Evolutionary conservation across 192 early-diverging fungal species (phyloP).

Genomic region (Thoreauomyces humboldtii): DNA sequence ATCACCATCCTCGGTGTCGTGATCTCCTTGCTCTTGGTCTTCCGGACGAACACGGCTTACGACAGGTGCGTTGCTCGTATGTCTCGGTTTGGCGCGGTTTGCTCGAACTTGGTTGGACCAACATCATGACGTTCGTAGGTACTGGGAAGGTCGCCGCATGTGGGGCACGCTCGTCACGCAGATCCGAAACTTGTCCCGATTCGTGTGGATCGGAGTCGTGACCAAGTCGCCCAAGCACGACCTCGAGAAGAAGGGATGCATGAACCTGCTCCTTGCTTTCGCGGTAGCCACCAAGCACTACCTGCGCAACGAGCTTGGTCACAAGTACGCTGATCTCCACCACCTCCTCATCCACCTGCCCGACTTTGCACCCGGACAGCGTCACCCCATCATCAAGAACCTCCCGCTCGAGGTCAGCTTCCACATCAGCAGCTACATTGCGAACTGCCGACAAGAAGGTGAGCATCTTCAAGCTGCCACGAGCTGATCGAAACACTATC

Average conservation of each 20-base stretch:
- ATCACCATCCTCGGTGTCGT: constrained; percentile 43
- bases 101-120: too few species aligned
- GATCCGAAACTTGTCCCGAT: constrained; percentile 75
- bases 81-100: too few species aligned
- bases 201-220: constrained; percentile 65
- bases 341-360: constrained; percentile 62
- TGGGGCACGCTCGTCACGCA: constrained; percentile 72
- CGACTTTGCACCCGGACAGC: constrained; percentile 48
- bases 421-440: constrained; percentile 33
- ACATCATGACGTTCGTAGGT: too few species aligned
- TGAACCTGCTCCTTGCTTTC: constrained; percentile 79
- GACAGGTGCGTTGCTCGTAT: constrained; percentile 5
- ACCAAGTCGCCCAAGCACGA: constrained; percentile 15
- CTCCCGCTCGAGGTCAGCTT: constrained; percentile 45
- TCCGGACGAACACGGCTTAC: constrained; percentile 71
- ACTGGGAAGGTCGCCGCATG: constrained; percentile 82
- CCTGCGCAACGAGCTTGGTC: constrained; percentile 71
- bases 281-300: constrained; percentile 79
- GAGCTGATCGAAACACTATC: too few species aligned
- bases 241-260: constrained; percentile 64
- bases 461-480: too few species aligned
- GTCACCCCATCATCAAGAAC: constrained; percentile 19
- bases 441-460: constrained; percentile 19
- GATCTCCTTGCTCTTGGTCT: constrained; percentile 68
- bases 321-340: constrained; percentile 68